Percentiles rank a stretch among this genome's conserved stretches.
phyloP scores from a whole-genome alignment of 768 basidiomycete species.

The Hygrocybe punicea region DNA sequence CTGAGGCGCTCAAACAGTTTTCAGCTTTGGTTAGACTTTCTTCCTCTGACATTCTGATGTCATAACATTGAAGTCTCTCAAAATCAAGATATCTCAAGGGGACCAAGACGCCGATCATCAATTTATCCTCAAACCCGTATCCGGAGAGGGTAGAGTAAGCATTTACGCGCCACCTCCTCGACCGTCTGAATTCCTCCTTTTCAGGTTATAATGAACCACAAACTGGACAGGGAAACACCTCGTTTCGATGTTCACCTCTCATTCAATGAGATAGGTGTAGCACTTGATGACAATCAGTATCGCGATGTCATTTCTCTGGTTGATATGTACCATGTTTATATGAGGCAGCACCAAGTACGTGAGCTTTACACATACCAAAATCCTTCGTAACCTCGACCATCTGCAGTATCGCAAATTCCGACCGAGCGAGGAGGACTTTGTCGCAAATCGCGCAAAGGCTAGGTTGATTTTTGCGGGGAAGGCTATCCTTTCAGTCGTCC shows the following conservation, averaged over 20 bases:
- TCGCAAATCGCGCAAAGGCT: constrained; percentile 58
- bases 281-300: constrained; percentile 91
- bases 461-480: constrained; percentile 73
- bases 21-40: constrained; percentile 62
- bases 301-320: constrained; percentile 87
- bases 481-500: constrained; percentile 80
- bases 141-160: constrained; percentile 85
- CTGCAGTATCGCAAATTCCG: constrained; percentile 79
- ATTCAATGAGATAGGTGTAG: constrained; percentile 91
- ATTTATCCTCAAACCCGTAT: constrained; percentile 92
- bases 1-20: constrained; percentile 71
- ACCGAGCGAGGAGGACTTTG: constrained; percentile 59
- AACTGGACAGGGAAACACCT: constrained; percentile 67
- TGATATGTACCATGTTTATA: constrained; percentile 96
- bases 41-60: not conserved
- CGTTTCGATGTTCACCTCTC: constrained; percentile 82
- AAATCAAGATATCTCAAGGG: constrained; percentile 41
- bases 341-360: constrained; percentile 72
- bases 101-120: constrained; percentile 69
- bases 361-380: not conserved
- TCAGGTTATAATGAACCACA: constrained; percentile 80
- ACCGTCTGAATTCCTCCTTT: constrained; percentile 2
- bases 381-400: constrained; percentile 12
- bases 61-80: not conserved
- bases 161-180: constrained; percentile 6